Evolutionary conservation across 2,329 filamentous ascomycete genomes (phyloP), one percentile per base, ranked within the genome.

Genomic region (Aspergillus spinulosporus): DNA sequence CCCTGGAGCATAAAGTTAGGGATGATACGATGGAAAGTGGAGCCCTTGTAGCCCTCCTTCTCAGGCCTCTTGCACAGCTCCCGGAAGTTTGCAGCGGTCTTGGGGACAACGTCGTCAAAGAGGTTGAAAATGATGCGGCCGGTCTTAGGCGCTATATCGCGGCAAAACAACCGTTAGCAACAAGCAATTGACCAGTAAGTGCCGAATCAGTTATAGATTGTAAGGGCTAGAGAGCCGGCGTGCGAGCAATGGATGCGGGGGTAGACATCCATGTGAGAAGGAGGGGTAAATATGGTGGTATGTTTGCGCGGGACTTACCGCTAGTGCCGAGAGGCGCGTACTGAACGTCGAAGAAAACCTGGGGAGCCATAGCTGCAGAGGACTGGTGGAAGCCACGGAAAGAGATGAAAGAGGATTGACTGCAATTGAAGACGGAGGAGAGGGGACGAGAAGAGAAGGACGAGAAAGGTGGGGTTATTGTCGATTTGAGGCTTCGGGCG

Each of bases 1-100:
- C 91, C 92, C 84, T 96, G 92, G 69, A 96, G 88, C 92, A 96
- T 96, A 84, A 96, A 96, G 57, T 90, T 77, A 67, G 89, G 89
- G 78, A 96, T 96, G 78, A 96, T 88, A 69, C 92, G 90, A 85
- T 96, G 91, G 88, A 96, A 96, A 66, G 84, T 82, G 68, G 90
- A 94, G 73, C 85, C 86, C 76, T 84, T 77, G 84, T 95, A 96
- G 68, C 90, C 90, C 76, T 89, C 87, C 72, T 89, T 90, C 80
- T 90, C 85, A 82, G 89, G 84, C 66, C 82, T 83, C 62, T 87
- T 91, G 88, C 88, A 92, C 71, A 94, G 88, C 74, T 86, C 85
- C 66, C 84, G 84, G 86, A 95, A 95, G 86, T 94, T 94, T 76
- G 84, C 81, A 67, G 84, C 82, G 55, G 93, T 97, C 86, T 89